Evolutionary conservation across 208 protist species (phyloP).

Genomic region (Trichomonas vaginalis): DNA sequence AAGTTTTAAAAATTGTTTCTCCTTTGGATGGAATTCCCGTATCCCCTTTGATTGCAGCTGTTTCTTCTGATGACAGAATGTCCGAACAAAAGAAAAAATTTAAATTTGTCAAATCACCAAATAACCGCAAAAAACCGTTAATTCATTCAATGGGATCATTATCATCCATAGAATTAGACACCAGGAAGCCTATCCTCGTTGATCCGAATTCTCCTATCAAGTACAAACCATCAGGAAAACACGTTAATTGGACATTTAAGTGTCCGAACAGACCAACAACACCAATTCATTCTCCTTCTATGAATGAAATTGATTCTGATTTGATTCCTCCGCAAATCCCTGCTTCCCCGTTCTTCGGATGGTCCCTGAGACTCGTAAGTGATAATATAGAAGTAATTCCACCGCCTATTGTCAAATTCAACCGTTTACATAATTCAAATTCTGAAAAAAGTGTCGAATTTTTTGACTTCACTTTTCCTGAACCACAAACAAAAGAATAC

Average conservation of each 20-base stretch:
- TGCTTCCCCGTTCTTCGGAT: not conserved
- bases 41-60: not conserved
- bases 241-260: not conserved
- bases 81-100: not conserved
- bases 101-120: not conserved
- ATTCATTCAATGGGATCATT: not conserved
- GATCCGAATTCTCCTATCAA: not conserved
- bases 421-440: not conserved
- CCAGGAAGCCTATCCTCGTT: not conserved
- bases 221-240: not conserved
- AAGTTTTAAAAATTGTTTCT: not conserved
- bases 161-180: not conserved
- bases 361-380: not conserved
- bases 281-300: not conserved
- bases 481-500: not conserved
- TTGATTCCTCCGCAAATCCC: not conserved
- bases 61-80: not conserved
- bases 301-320: not conserved
- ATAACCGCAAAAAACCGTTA: not conserved
- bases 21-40: not conserved
- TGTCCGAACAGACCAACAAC: not conserved
- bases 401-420: not conserved
- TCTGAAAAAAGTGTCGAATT: not conserved
- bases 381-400: not conserved
- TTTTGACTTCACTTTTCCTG: not conserved